A percentile compares a stretch with the other conserved stretches of the same genome.
Conservation (phyloP, 495 filamentous ascomycete species). For the Penicillium dipodomyicola region DNA sequence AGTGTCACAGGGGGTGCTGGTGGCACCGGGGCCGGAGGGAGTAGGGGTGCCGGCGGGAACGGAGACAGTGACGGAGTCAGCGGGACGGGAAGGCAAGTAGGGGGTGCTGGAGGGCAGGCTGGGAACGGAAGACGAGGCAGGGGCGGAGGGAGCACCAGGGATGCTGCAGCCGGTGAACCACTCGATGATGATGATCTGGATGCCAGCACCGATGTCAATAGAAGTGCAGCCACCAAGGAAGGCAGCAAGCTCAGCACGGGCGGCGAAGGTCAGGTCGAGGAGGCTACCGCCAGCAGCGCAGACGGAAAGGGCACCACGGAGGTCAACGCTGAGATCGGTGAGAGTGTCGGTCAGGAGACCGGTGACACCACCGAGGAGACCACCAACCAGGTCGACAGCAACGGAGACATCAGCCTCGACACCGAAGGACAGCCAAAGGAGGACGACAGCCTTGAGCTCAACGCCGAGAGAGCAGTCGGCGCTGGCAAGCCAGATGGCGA, state of each 20-base stretch:
- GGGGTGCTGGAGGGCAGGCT: constrained; percentile 24
- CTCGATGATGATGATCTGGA: constrained; percentile 42
- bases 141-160: constrained; percentile 25
- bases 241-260: constrained; percentile 43
- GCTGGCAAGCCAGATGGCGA: constrained; percentile 42
- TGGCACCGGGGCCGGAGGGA: constrained; percentile 2
- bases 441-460: constrained; percentile 43
- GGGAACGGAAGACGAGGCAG: constrained; percentile 21
- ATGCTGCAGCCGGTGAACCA: constrained; percentile 44
- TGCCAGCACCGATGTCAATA: constrained; percentile 27
- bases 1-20: constrained; percentile 26
- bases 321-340: constrained; percentile 32
- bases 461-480: constrained; percentile 38
- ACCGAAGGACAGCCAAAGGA: constrained; percentile 43
- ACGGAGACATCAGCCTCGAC: constrained; percentile 31
- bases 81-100: constrained; percentile 9
- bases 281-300: constrained; percentile 39
- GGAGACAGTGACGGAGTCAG: constrained; percentile 9
- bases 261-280: constrained; percentile 32
- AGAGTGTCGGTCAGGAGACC: constrained; percentile 32
- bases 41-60: neutral
- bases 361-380: constrained; percentile 31
- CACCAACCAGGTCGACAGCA: constrained; percentile 29
- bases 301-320: constrained; percentile 37
- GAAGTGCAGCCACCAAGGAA: constrained; percentile 37